Evolutionary conservation across 2,329 filamentous ascomycete species (phyloP).

Genomic region (Fusarium subtropicale): DNA sequence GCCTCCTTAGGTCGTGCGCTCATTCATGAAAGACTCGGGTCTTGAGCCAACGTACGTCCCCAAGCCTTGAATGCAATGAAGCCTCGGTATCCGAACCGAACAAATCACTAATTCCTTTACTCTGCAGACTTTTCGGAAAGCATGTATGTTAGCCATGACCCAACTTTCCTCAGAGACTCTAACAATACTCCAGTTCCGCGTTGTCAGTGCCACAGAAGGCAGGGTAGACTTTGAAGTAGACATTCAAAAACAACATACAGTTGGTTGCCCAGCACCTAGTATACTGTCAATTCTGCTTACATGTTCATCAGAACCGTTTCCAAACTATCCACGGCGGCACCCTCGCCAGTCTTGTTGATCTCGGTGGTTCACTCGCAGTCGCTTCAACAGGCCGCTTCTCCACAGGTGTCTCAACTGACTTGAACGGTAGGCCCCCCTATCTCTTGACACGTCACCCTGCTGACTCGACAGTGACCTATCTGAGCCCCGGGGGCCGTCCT

Average conservation of each 20-base stretch:
- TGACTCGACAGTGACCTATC: slow-evolving; percentile 66
- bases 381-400: slow-evolving; percentile 72
- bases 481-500: slow-evolving; percentile 67
- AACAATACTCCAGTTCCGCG: slow-evolving; percentile 65
- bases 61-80: not conserved
- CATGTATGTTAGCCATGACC: slow-evolving; percentile 22
- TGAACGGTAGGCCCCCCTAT: slow-evolving; percentile 62
- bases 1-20: slow-evolving; percentile 76
- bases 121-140: slow-evolving; percentile 47
- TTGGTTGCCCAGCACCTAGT: slow-evolving; percentile 51
- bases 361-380: slow-evolving; percentile 73
- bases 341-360: slow-evolving; percentile 78
- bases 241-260: slow-evolving; percentile 80
- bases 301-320: slow-evolving; percentile 71
- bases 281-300: not conserved
- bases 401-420: slow-evolving; percentile 73
- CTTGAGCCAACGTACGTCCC: slow-evolving; percentile 82
- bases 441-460: accelerated
- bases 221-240: slow-evolving; percentile 81
- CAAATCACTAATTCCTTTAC: slow-evolving; percentile 4
- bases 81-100: accelerated
- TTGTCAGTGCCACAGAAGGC: slow-evolving; percentile 73
- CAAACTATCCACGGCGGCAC: slow-evolving; percentile 83
- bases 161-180: accelerated
- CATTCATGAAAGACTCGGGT: slow-evolving; percentile 86